A percentile compares a stretch with the other conserved stretches of the same genome.
These are phyloP conservation scores for Licmophora abbreviata DNA, from an alignment of 108 stramenopile genomes.

Conservation along the genomic window DNA sequence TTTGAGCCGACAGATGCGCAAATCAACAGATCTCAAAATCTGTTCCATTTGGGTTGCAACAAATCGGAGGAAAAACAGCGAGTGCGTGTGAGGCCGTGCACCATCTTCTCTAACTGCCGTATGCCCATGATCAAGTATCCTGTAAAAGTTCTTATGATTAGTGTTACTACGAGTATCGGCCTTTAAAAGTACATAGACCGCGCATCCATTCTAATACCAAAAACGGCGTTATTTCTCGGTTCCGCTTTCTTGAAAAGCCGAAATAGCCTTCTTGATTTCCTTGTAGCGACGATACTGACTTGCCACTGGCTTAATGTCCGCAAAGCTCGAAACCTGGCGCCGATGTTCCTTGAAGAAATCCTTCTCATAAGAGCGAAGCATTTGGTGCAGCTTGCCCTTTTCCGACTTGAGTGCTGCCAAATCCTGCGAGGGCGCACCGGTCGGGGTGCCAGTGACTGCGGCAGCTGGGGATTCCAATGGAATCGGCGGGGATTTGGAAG, in stretches of 20 bases:
- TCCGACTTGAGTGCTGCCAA: conserved; percentile 67
- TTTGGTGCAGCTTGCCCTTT: conserved; percentile 79
- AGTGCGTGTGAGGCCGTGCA: no score
- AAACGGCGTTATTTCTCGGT: conserved; percentile 1
- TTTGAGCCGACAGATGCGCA: no score
- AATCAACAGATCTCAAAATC: no score
- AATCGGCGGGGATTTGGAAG: neutral
- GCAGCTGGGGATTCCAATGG: conserved; percentile 5
- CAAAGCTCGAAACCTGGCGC: conserved; percentile 83
- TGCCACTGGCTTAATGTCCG: conserved; percentile 88
- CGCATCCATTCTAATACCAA: no score
- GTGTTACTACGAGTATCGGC: no score
- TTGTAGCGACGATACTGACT: conserved; percentile 86
- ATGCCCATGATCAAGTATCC: no score
- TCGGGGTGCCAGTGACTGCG: conserved; percentile 3
- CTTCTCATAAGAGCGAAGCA: conserved; percentile 82
- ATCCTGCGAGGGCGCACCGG: conserved; percentile 37
- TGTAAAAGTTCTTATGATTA: no score
- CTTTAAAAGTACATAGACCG: no score
- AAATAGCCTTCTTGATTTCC: conserved; percentile 85
- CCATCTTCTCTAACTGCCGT: no score
- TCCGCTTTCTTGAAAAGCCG: conserved; percentile 20
- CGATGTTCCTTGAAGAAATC: conserved; percentile 80
- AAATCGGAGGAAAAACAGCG: no score
- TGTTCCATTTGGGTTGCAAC: no score